Evolutionary conservation across 1,284 basidiomycete genomes (phyloP).

Genomic region (Ganoderma leucocontextum): DNA sequence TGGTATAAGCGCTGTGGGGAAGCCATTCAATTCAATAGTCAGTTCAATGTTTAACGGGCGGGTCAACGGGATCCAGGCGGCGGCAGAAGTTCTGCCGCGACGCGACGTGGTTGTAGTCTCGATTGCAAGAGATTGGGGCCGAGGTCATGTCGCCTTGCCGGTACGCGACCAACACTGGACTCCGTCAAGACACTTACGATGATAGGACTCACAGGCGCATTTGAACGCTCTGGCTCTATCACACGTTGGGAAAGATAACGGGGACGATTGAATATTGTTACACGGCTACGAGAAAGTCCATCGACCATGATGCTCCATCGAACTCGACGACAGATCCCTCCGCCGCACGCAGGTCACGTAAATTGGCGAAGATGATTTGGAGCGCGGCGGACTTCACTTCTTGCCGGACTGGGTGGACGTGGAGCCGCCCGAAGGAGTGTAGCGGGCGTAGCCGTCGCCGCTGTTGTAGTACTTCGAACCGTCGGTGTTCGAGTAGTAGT

Average conservation of each 20-base stretch:
- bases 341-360: background rate
- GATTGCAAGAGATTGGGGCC: background rate
- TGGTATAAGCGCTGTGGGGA: background rate
- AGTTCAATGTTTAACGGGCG: background rate
- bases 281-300: background rate
- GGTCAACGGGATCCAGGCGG: background rate
- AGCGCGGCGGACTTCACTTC: background rate
- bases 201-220: background rate
- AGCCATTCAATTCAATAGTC: background rate
- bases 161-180: background rate
- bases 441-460: slow-evolving; percentile 11
- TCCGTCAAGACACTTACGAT: background rate
- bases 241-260: background rate
- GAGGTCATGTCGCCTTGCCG: background rate
- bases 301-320: background rate
- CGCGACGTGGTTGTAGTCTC: background rate
- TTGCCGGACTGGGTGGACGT: background rate
- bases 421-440: slow-evolving; percentile 7
- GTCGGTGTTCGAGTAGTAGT: slow-evolving; percentile 17
- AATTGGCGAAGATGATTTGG: background rate
- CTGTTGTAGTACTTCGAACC: slow-evolving; percentile 19
- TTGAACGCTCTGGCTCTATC: background rate
- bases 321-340: background rate
- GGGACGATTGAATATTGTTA: background rate
- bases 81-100: background rate